Percentiles rank a stretch among this genome's conserved stretches.
Evolutionary conservation across 306 rosid genomes (phyloP).

Genomic region (Sechiopsis laciniata): DNA sequence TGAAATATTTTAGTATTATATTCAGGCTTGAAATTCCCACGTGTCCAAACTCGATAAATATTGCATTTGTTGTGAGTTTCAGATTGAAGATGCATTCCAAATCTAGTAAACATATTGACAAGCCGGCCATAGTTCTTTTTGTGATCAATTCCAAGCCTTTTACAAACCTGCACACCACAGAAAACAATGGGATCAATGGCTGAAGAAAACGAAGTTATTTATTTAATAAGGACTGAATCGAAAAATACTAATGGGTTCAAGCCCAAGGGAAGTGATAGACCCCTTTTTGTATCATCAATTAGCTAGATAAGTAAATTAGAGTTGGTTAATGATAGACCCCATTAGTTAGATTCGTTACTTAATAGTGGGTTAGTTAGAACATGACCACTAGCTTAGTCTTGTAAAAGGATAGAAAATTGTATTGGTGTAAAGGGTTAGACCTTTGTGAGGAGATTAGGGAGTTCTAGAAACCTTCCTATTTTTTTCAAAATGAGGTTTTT

Average conservation of each 20-base stretch:
- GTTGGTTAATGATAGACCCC: too few species aligned
- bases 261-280: not conserved
- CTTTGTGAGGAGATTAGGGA: too few species aligned
- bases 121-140: slow-evolving; percentile 62
- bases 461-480: too few species aligned
- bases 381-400: too few species aligned
- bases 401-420: too few species aligned
- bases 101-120: slow-evolving; percentile 52
- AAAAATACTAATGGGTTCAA: not conserved
- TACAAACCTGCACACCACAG: slow-evolving; percentile 47
- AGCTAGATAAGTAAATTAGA: too few species aligned
- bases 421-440: too few species aligned
- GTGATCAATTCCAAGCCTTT: slow-evolving; percentile 71
- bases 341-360: too few species aligned
- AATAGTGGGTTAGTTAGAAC: too few species aligned
- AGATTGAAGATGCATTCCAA: slow-evolving; percentile 65
- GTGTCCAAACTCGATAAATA: slow-evolving; percentile 67
- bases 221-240: not conserved
- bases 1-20: slow-evolving; percentile 30
- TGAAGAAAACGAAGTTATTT: not conserved
- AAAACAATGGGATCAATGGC: slow-evolving; percentile 4
- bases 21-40: slow-evolving; percentile 52
- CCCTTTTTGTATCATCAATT: too few species aligned
- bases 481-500: too few species aligned
- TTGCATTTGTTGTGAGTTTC: slow-evolving; percentile 52